Conservation (phyloP, 2,329 filamentous ascomycete species). For the Diplocarpon rosae region DNA sequence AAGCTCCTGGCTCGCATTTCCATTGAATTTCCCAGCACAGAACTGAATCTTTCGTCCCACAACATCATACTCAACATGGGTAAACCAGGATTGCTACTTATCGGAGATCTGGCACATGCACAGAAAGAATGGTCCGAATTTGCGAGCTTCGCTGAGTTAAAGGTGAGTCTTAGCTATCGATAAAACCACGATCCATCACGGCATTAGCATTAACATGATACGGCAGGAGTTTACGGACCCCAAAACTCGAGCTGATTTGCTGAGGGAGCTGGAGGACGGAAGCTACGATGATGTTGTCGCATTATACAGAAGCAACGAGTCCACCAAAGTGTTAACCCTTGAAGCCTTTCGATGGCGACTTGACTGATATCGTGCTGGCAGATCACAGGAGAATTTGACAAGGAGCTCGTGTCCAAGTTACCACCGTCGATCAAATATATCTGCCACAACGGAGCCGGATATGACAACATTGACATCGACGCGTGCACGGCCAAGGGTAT, state of each 20-base stretch:
- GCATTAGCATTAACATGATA: background rate
- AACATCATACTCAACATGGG: background rate
- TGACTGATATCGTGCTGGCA: conserved; percentile 18
- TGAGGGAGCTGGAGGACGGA: conserved; percentile 53
- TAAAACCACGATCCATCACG: background rate
- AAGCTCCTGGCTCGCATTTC: no score
- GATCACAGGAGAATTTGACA: conserved; percentile 58
- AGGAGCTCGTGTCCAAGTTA: conserved; percentile 49
- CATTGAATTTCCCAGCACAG: no score
- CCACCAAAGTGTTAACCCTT: conserved; percentile 33
- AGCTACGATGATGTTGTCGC: conserved; percentile 51
- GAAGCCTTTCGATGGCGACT: background rate
- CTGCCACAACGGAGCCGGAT: conserved; percentile 61
- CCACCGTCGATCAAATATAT: conserved; percentile 42
- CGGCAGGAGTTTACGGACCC: conserved; percentile 26
- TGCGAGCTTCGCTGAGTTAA: conserved; percentile 17
- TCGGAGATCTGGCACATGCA: conserved; percentile 19
- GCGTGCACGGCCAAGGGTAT: conserved; percentile 44
- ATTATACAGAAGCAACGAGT: conserved; percentile 61
- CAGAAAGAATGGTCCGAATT: conserved; percentile 22
- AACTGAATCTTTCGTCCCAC: no score
- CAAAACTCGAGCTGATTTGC: conserved; percentile 51
- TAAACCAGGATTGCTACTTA: conserved; percentile 18
- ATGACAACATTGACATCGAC: conserved; percentile 66
- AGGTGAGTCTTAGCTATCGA: conserved; percentile 9